A percentile compares a stretch with the other conserved stretches of the same genome.
Conservation (phyloP, 2,329 filamentous ascomycete species). For the Keithomyces neogunnii region DNA sequence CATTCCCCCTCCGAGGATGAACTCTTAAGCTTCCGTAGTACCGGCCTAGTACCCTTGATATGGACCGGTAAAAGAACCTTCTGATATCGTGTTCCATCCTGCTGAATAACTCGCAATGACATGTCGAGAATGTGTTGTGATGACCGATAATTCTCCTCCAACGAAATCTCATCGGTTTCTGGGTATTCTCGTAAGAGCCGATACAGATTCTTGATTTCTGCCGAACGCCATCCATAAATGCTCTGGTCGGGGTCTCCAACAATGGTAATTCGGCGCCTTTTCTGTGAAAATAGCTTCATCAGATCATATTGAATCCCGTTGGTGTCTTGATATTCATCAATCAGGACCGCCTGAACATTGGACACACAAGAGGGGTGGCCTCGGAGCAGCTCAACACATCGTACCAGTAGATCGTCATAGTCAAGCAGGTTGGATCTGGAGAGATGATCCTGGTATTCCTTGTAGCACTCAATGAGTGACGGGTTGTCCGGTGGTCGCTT, state of each 20-base stretch:
- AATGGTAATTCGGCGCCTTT: slow-evolving; percentile 71
- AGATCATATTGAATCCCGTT: slow-evolving; percentile 92
- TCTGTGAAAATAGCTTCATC: slow-evolving; percentile 78
- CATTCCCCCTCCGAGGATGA: slow-evolving; percentile 72
- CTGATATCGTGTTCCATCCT: slow-evolving; percentile 71
- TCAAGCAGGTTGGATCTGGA: slow-evolving; percentile 75
- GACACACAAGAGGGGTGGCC: slow-evolving; percentile 71
- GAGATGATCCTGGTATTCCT: slow-evolving; percentile 71
- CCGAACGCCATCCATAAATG: slow-evolving; percentile 92
- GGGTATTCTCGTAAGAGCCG: slow-evolving; percentile 71
- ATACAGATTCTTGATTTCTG: slow-evolving; percentile 81
- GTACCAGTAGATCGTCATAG: slow-evolving; percentile 85
- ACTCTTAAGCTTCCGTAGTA: slow-evolving; percentile 65
- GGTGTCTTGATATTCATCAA: slow-evolving; percentile 97
- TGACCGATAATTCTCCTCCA: slow-evolving; percentile 93
- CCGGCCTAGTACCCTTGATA: slow-evolving; percentile 67
- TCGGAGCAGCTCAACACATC: slow-evolving; percentile 71
- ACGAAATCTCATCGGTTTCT: slow-evolving; percentile 69
- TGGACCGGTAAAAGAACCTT: slow-evolving; percentile 78
- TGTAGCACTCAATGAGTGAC: slow-evolving; percentile 60
- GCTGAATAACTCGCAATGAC: slow-evolving; percentile 80
- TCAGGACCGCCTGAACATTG: slow-evolving; percentile 83
- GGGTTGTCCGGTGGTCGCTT: slow-evolving; percentile 31
- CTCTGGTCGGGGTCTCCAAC: slow-evolving; percentile 97
- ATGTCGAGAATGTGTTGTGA: slow-evolving; percentile 75